Evolutionary conservation across 116 monocot genomes (phyloP), one percentile per base, ranked within the genome.

Genomic region (Trichopus zeylanicus): DNA sequence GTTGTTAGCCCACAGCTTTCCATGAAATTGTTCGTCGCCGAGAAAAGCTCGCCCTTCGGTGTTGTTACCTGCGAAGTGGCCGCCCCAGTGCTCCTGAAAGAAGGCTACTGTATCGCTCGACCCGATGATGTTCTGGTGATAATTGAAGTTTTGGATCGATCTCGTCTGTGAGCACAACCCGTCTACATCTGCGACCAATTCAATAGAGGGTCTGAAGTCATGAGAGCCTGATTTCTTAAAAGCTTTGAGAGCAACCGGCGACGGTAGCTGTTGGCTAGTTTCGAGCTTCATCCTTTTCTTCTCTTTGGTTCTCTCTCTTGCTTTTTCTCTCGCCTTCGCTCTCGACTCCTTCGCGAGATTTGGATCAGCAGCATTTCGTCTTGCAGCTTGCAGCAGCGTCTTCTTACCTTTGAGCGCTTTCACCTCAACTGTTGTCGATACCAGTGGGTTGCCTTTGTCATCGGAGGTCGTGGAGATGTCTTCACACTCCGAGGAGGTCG

Each of bases 291-390:
- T 4, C 31, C 19, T 57, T 10, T 63, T 73, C 66, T 82, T 87
- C 67, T 67, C 76, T 49, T 15, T 59, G 5, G 86, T 81, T 39
- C 87, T 73, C 65, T 82, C 79, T 64, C 79, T 79, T 20, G 82
- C 87, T 60, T 82, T 70, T 7, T 29, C 79, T 27, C 87, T 70
- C 2, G 82, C 82, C 57, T 63, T 76, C 0, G 37, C 61, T 48
- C 87, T 76, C 0, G 66, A 65, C 22, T 79, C 87, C 48, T 31
- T 82, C 0, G 68, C 53, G 13, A 57, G 55, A 30, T 22, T 26
- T 1, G 67, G 56, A 26, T 63, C 37, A 29, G 31, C 0, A 0
- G 48, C 9, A 7, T 21, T 29, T 21, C 51, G 73, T 27, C 48
- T 57, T 3, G 67, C 6, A 6, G 46, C 28, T 0, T 49, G 24